A percentile compares a stretch with the other conserved stretches of the same genome.
phyloP scores from a whole-genome alignment of 345 rosid genomes.

The Rhizophora apiculata region DNA sequence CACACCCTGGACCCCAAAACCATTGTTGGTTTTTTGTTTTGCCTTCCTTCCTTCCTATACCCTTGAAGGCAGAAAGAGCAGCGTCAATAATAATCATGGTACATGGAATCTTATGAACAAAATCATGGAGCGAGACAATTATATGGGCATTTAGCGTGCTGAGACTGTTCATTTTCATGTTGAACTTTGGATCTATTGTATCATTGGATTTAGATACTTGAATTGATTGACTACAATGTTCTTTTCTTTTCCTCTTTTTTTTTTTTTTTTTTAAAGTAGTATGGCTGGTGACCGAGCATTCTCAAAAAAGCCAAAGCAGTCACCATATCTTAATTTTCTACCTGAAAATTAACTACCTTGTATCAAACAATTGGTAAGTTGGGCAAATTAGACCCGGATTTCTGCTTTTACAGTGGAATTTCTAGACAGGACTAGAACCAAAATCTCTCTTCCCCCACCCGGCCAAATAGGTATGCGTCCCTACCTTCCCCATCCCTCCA shows the following conservation, averaged over 20 bases:
- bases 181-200: slow-evolving; percentile 19
- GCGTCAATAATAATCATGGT: slow-evolving; percentile 11
- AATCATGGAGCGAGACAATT: slow-evolving; percentile 16
- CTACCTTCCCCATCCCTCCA: slow-evolving; percentile 30
- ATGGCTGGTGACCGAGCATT: slow-evolving; percentile 1
- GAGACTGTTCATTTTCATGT: slow-evolving; percentile 12
- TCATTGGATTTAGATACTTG: slow-evolving; percentile 28
- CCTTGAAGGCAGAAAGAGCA: background rate
- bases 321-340: background rate
- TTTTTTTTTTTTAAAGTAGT: too few relatives aligned
- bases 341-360: background rate
- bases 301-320: background rate
- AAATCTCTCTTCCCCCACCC: background rate
- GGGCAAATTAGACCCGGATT: too few relatives aligned
- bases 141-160: slow-evolving; percentile 10
- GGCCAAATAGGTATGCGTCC: background rate
- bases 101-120: slow-evolving; percentile 25
- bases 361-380: background rate
- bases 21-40: too few relatives aligned
- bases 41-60: too few relatives aligned
- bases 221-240: background rate
- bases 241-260: too few relatives aligned
- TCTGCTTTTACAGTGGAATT: background rate
- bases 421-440: slow-evolving; percentile 15
- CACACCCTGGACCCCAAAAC: too few relatives aligned